Evolutionary conservation across 108 stramenopile genomes (phyloP).

Genomic region (Cyclotella choctawhatcheeana): DNA sequence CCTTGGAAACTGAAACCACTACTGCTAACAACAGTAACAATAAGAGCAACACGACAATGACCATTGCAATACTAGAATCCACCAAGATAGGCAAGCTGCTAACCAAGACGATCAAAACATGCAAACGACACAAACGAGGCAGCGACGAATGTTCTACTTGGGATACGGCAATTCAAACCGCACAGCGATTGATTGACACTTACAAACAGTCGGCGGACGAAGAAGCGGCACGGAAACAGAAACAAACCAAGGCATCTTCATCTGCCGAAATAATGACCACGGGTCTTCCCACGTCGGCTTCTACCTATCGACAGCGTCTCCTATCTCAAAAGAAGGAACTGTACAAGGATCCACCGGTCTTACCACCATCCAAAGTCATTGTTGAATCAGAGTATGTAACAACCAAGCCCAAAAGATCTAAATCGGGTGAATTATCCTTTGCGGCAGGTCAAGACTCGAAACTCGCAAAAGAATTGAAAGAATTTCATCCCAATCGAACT

Average conservation of each 20-base stretch:
- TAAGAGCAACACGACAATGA: conserved; percentile 29
- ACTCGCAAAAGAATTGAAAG: conserved; percentile 39
- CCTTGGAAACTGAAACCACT: conserved; percentile 24
- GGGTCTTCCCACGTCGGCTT: conserved; percentile 54
- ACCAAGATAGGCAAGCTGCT: conserved; percentile 61
- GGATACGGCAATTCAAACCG: conserved; percentile 32
- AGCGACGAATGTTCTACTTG: conserved; percentile 30
- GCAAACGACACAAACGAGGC: conserved; percentile 65
- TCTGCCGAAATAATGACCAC: not conserved
- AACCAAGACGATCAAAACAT: conserved; percentile 53
- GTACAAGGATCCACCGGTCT: conserved; percentile 84
- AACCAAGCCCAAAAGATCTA: conserved; percentile 57
- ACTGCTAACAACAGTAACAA: no score
- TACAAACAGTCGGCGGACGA: conserved; percentile 55
- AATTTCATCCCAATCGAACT: conserved; percentile 94
- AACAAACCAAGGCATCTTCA: not conserved
- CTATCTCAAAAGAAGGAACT: conserved; percentile 73
- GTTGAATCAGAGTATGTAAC: conserved; percentile 45
- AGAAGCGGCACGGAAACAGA: conserved; percentile 4
- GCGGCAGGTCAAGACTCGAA: conserved; percentile 23
- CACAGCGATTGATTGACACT: conserved; percentile 34
- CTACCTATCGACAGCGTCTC: conserved; percentile 62
- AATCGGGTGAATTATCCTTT: conserved; percentile 70
- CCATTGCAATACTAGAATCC: conserved; percentile 48
- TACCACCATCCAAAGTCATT: conserved; percentile 61